Evolutionary conservation across 2,329 filamentous ascomycete species (phyloP).

Genomic region (Lachnellula arida): DNA sequence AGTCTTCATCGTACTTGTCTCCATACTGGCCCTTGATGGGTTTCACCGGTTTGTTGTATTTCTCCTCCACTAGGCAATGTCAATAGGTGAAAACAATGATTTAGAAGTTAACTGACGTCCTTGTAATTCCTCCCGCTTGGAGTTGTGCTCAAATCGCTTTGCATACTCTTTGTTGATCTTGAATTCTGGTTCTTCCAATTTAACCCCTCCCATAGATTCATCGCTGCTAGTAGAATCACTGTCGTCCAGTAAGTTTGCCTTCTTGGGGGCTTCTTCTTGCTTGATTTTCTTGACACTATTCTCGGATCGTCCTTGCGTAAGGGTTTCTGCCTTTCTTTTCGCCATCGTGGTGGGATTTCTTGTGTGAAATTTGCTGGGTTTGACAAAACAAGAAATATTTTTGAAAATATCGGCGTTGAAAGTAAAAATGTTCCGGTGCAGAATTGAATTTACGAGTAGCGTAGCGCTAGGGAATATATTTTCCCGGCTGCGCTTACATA

Average conservation of each 20-base stretch:
- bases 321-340: constrained; percentile 32
- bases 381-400: neutral
- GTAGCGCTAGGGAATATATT: neutral
- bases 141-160: constrained; percentile 89
- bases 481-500: neutral
- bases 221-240: constrained; percentile 32
- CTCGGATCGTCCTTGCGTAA: constrained; percentile 12
- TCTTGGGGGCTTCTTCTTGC: constrained; percentile 12
- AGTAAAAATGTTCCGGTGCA: neutral
- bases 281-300: constrained; percentile 29
- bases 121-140: constrained; percentile 86
- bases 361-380: neutral
- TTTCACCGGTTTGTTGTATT: constrained; percentile 52
- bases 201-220: constrained; percentile 33
- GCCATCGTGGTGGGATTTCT: constrained; percentile 22
- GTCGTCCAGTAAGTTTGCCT: constrained; percentile 45
- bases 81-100: constrained; percentile 1
- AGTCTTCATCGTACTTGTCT: constrained; percentile 45
- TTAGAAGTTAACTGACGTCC: constrained; percentile 47
- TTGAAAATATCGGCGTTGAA: constrained; percentile 1
- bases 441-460: too few species aligned
- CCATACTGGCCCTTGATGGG: constrained; percentile 40
- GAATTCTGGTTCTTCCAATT: constrained; percentile 43
- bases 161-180: constrained; percentile 92
- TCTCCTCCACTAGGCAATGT: constrained; percentile 70